A percentile compares a stretch with the other conserved stretches of the same genome.
phyloP scores from a whole-genome alignment of 805 yeast species.

The Saccharomycopsis fibuligera region DNA sequence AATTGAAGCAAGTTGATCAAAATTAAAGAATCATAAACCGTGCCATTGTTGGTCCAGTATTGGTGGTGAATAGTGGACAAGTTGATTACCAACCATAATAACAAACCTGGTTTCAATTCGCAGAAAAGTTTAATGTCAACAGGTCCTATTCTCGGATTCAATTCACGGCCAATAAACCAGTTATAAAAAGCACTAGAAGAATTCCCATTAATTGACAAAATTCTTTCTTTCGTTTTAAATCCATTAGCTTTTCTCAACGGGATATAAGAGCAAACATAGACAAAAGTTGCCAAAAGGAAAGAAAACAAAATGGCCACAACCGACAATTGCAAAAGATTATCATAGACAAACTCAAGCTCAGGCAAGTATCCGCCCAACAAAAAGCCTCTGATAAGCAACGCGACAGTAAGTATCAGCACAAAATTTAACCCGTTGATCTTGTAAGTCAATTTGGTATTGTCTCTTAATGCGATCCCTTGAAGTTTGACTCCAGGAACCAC shows the following conservation, averaged over 20 bases:
- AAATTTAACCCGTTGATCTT: conserved; percentile 75
- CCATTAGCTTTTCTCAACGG: conserved; percentile 50
- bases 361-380: conserved; percentile 51
- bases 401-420: conserved; percentile 30
- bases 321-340: conserved; percentile 59
- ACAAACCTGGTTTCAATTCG: conserved; percentile 91
- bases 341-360: conserved; percentile 71
- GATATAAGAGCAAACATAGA: conserved; percentile 62
- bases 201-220: conserved; percentile 84
- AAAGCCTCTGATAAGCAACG: conserved; percentile 47
- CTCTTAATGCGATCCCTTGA: conserved; percentile 68
- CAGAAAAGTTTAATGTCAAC: conserved; percentile 89
- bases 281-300: conserved; percentile 51
- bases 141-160: conserved; percentile 81
- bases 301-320: conserved; percentile 60
- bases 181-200: conserved; percentile 70
- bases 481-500: conserved; percentile 58
- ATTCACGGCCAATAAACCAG: conserved; percentile 96
- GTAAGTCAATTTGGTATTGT: conserved; percentile 64
- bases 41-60: conserved; percentile 37
- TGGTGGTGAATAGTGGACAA: conserved; percentile 78
- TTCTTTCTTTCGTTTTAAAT: conserved; percentile 51
- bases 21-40: conserved; percentile 63
- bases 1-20: conserved; percentile 66
- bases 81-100: conserved; percentile 77